These are phyloP conservation scores for Chloropicon primus DNA, from an alignment of 139 green algal species.

Conservation along the genomic window DNA sequence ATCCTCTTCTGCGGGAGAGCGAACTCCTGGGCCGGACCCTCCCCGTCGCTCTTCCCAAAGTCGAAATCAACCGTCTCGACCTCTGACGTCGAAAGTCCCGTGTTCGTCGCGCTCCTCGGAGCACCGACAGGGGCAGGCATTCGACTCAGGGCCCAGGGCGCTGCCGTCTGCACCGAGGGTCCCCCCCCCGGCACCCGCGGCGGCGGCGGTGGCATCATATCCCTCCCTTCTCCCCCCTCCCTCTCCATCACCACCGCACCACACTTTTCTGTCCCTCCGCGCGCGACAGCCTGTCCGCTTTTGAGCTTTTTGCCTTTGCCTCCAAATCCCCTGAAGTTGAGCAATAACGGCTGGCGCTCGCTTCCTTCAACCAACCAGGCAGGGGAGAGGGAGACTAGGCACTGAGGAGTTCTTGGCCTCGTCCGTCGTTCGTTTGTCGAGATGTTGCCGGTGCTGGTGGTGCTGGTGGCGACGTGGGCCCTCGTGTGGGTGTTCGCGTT, in stretches of 20 bases:
- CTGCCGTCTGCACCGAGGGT: not conserved
- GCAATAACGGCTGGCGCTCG: too few species aligned
- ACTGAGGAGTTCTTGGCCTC: too few species aligned
- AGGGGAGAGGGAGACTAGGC: too few species aligned
- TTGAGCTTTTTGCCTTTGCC: too few species aligned
- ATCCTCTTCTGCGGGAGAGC: slow-evolving; percentile 28
- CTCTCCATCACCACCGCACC: too few species aligned
- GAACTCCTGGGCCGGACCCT: not conserved
- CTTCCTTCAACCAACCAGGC: too few species aligned
- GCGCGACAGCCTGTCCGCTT: too few species aligned
- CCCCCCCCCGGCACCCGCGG: not conserved
- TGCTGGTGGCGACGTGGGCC: not conserved
- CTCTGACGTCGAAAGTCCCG: not conserved
- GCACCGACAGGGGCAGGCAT: too few species aligned
- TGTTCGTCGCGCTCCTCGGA: not conserved
- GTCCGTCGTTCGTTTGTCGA: too few species aligned
- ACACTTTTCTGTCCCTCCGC: too few species aligned
- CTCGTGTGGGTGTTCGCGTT: not conserved
- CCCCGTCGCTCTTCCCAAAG: not conserved
- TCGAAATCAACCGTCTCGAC: not conserved
- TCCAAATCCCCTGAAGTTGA: too few species aligned
- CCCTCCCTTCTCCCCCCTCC: not conserved
- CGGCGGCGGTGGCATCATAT: not conserved
- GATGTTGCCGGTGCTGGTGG: too few species aligned
- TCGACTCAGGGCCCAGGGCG: not conserved